Conservation (phyloP, 1,284 basidiomycete genomes). For the Agroathelia rolfsii region DNA sequence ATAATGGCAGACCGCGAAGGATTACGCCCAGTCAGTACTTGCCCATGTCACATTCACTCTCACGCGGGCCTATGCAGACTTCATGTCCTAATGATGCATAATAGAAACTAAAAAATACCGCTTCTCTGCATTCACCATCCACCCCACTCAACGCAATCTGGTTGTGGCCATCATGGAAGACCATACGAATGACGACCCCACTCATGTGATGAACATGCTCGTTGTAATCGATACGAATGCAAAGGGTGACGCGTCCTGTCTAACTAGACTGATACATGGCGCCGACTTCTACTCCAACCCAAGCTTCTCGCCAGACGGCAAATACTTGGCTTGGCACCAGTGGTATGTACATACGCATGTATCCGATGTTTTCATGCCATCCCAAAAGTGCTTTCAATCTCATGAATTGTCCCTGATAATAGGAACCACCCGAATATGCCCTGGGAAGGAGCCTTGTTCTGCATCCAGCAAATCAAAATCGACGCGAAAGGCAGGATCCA, state of each 20-base stretch:
- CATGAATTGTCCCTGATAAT: too few relatives aligned
- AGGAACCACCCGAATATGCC: constrained; percentile 69
- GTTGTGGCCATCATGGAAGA: constrained; percentile 57
- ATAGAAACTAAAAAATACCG: constrained; percentile 41
- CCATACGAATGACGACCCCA: constrained; percentile 49
- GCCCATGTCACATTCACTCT: constrained; percentile 3
- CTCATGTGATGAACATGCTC: constrained; percentile 46
- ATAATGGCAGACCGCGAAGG: constrained; percentile 20
- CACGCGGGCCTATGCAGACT: constrained; percentile 2
- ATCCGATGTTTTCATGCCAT: too few relatives aligned
- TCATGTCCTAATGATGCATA: constrained; percentile 1
- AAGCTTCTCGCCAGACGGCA: constrained; percentile 59
- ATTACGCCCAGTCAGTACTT: constrained; percentile 55
- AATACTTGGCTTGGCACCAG: constrained; percentile 55
- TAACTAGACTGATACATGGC: constrained; percentile 37
- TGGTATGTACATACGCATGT: too few relatives aligned
- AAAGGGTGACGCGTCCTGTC: constrained; percentile 20
- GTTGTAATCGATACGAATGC: constrained; percentile 40
- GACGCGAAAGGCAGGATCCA: constrained; percentile 17
- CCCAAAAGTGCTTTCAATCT: too few relatives aligned
- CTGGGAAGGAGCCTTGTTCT: constrained; percentile 62
- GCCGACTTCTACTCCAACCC: constrained; percentile 59
- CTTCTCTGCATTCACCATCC: constrained; percentile 44
- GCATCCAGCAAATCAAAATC: constrained; percentile 40
- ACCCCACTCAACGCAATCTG: constrained; percentile 34